These are phyloP conservation scores for Paramecium octaurelia DNA, from an alignment of 73 alveolate species.

Conservation along the genomic window DNA sequence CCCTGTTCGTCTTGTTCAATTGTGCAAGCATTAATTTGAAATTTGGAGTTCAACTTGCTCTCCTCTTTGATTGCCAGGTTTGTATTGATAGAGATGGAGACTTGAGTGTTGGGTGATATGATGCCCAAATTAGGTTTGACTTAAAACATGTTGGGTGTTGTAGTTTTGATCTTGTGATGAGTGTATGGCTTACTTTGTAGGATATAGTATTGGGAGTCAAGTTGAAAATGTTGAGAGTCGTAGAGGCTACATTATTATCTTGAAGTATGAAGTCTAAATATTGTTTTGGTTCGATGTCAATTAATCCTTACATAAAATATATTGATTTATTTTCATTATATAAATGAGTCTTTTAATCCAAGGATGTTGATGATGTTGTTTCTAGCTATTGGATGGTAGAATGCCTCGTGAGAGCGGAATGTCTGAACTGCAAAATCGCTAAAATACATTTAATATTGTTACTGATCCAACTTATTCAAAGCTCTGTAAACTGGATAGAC, in stretches of 20 bases:
- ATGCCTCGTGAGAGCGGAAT: background rate
- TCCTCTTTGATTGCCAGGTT: background rate
- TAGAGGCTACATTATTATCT: background rate
- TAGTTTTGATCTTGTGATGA: background rate
- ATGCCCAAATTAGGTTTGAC: background rate
- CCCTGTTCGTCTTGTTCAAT: background rate
- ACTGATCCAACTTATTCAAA: background rate
- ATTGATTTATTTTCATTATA: background rate
- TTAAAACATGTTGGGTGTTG: background rate
- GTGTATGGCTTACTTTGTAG: background rate
- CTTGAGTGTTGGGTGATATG: background rate
- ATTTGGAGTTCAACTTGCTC: background rate
- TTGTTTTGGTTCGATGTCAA: background rate
- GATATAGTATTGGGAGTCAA: background rate
- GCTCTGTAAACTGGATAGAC: conserved; percentile 33
- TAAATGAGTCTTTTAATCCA: background rate
- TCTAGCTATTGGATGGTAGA: background rate
- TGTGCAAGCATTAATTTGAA: background rate
- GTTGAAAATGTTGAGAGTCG: background rate
- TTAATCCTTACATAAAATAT: conserved; percentile 4
- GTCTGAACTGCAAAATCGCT: background rate
- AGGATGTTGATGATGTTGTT: background rate
- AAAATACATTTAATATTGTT: background rate
- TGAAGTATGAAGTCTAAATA: background rate
- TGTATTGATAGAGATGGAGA: background rate